Conservation (phyloP, 1,284 basidiomycete genomes). For the Ganoderma meredithae region DNA sequence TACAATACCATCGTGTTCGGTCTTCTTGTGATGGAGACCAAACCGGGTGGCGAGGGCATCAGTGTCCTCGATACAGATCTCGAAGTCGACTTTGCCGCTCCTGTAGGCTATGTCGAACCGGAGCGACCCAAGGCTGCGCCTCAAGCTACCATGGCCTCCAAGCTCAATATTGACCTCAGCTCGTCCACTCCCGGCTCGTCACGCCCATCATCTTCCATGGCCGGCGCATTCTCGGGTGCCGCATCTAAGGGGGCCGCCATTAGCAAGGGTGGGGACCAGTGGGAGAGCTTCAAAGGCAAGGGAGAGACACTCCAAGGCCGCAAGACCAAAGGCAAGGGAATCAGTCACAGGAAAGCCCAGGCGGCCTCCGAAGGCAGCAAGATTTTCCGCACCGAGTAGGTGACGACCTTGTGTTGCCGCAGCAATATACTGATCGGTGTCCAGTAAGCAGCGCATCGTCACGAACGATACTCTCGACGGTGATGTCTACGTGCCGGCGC, state of each 20-base stretch:
- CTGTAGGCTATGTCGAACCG: constrained; percentile 89
- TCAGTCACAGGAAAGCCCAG: constrained; percentile 83
- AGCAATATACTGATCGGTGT: constrained; percentile 28
- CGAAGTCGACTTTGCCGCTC: constrained; percentile 86
- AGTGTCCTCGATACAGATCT: constrained; percentile 95
- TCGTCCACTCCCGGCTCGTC: constrained; percentile 84
- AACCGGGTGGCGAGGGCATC: constrained; percentile 90
- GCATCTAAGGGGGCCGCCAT: constrained; percentile 54
- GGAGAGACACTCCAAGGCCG: constrained; percentile 90
- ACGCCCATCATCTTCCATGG: constrained; percentile 77
- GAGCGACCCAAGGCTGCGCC: constrained; percentile 84
- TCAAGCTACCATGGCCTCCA: constrained; percentile 94
- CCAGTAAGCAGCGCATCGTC: constrained; percentile 85
- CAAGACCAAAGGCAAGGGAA: constrained; percentile 92
- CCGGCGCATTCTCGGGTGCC: constrained; percentile 68
- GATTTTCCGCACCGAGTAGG: constrained; percentile 89
- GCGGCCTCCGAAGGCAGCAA: constrained; percentile 84
- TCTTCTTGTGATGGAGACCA: constrained; percentile 94
- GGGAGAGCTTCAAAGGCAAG: constrained; percentile 94
- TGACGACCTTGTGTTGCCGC: constrained; percentile 30
- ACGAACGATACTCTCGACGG: constrained; percentile 84
- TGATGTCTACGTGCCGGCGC: constrained; percentile 86
- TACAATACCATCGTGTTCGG: constrained; percentile 96
- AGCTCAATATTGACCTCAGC: constrained; percentile 93
- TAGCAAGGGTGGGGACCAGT: constrained; percentile 79